Base-by-base conservation (phyloP, 108 stramenopile species). In the Fistulifera pelliculosa region DNA sequence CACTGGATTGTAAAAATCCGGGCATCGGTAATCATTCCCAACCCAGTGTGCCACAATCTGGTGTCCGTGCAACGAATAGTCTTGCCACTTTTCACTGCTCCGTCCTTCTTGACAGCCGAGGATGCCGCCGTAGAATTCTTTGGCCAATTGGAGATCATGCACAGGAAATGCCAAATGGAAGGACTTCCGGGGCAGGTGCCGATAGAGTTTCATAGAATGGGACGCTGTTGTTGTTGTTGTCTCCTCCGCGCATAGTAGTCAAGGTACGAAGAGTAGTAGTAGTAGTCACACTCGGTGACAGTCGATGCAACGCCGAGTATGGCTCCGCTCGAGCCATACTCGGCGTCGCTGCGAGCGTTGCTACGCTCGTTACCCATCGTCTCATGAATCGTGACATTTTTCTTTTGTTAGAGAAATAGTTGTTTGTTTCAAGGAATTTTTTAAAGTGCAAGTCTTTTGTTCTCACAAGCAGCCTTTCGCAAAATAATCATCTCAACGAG, bases 111-210 rank as follows among this genome's bases (percentile, higher is more conserved):
- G 53, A 60, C 91, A 93, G 0, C 92, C 93, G 19, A 98, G 70
- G 11, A 94, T 71, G 27, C 65, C 56, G 14, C 94, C 94, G 60
- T 98, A 98, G 56, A 98, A 98, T 14, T 81, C 42, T 49, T 93
- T 95, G 12, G 97, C 97, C 41, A 64, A 56, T 19, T 84, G 73
- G 15, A 98, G 70, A 22, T 94, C 84, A 62, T 98, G 97, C 12
- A 98, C 97, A 3, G 97, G 97, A 61, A 98, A 90, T 17, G 97
- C 97, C 43, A 91, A 87, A 55, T 98, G 97, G 53, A 98, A 98
- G 94, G 86, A 22, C 76, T 73, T 86, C 90, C 41, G 90, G 90
- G 38, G 90, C 90, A 11, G 90, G 90, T 24, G 57, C 35, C 21
- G 71, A 65, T 27, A 76, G 71, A 5, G 70, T 88, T 38, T 70